Evolutionary conservation across 1,284 basidiomycete genomes (phyloP).

Genomic region (Naganishia albida): DNA sequence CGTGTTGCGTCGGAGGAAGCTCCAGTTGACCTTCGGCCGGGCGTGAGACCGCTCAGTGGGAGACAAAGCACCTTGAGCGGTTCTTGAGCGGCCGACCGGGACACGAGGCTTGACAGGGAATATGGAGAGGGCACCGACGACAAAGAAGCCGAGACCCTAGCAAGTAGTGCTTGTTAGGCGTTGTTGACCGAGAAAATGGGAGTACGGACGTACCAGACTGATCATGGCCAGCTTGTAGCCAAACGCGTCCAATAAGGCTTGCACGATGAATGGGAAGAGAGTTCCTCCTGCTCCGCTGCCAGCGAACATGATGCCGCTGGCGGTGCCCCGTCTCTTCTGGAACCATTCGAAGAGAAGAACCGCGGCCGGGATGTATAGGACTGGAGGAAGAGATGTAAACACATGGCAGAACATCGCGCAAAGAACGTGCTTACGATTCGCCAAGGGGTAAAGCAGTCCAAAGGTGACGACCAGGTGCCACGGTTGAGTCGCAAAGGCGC

Average conservation of each 20-base stretch:
- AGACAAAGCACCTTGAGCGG: neutral
- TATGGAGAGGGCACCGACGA: conserved; percentile 43
- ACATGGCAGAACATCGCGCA: neutral
- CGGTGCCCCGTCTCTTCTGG: conserved; percentile 46
- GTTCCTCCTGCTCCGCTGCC: conserved; percentile 46
- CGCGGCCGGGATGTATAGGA: conserved; percentile 50
- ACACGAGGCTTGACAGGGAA: conserved; percentile 49
- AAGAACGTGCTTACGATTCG: conserved; percentile 40
- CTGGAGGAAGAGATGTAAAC: conserved; percentile 25
- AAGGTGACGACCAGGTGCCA: conserved; percentile 51
- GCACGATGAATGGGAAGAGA: conserved; percentile 49
- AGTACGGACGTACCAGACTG: conserved; percentile 36
- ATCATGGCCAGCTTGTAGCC: conserved; percentile 53
- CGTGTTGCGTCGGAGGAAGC: conserved; percentile 38
- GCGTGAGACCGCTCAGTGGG: conserved; percentile 11
- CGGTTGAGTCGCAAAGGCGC: conserved; percentile 50
- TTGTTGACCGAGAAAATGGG: neutral
- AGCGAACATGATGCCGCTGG: conserved; percentile 50
- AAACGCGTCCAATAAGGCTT: conserved; percentile 44
- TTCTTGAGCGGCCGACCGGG: conserved; percentile 38
- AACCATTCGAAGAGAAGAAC: conserved; percentile 54
- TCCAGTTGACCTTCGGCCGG: conserved; percentile 20
- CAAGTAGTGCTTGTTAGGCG: neutral
- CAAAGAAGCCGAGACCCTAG: conserved; percentile 41
- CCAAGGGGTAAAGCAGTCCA: conserved; percentile 49